phyloP scores from a whole-genome alignment of 129 eudicot genomes.

The Ambrosia artemisiifolia region DNA sequence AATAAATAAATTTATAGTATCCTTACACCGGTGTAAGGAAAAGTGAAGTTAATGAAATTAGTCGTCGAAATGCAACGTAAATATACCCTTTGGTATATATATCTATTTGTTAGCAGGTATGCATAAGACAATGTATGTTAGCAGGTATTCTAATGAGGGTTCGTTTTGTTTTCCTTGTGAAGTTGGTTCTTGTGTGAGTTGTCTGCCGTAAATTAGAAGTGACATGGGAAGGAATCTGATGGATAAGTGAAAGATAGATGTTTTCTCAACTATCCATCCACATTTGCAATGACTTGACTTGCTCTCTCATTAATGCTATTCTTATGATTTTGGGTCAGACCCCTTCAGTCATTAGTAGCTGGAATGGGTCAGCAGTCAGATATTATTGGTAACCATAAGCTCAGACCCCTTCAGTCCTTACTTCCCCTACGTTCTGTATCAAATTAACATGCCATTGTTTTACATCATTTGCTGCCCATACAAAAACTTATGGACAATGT shows the following conservation, averaged over 20 bases:
- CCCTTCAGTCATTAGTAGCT: too few relatives aligned
- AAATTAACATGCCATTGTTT: not conserved
- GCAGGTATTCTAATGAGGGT: not conserved
- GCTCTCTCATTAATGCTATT: conserved; percentile 14
- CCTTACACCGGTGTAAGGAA: too few relatives aligned
- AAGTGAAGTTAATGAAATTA: too few relatives aligned
- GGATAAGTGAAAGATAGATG: conserved; percentile 34
- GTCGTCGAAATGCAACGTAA: too few relatives aligned
- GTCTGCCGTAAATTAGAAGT: conserved; percentile 22
- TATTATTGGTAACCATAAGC: conserved; percentile 2
- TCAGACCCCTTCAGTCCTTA: conserved; percentile 11
- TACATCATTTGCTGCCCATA: not conserved
- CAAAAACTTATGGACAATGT: not conserved
- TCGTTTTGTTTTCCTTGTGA: not conserved
- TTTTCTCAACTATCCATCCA: not conserved
- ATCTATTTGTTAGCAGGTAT: not conserved
- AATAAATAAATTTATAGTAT: too few relatives aligned
- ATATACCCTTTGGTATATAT: too few relatives aligned
- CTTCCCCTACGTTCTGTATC: not conserved
- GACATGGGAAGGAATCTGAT: conserved; percentile 35
- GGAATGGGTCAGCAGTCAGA: conserved; percentile 24
- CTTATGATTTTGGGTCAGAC: conserved; percentile 26
- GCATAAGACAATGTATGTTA: not conserved
- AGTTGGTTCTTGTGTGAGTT: conserved; percentile 20
- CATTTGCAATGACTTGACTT: not conserved